These are phyloP conservation scores for Colletotrichum costaricense DNA, from an alignment of 2,329 filamentous ascomycete genomes.

Conservation along the genomic window DNA sequence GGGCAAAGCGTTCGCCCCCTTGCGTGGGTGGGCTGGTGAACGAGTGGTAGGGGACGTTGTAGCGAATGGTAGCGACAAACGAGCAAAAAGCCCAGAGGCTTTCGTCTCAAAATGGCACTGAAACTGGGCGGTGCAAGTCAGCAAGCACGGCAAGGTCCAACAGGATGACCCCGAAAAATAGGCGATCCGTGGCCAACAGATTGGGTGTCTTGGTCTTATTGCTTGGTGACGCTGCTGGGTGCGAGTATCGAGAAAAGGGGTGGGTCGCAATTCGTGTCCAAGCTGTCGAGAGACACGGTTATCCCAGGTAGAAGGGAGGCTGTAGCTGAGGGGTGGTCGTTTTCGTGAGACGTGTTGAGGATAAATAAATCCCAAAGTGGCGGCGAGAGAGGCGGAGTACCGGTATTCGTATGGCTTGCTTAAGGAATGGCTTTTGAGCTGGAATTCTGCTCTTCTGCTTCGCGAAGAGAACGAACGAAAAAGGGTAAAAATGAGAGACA, in stretches of 20 bases:
- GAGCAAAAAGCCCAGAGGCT: conserved; percentile 21
- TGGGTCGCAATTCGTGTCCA: conserved; percentile 14
- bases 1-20: conserved; percentile 24
- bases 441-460: not conserved
- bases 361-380: conserved; percentile 6
- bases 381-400: conserved; percentile 19
- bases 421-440: conserved; percentile 18
- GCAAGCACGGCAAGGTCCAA: conserved; percentile 15
- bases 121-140: conserved; percentile 37
- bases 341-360: conserved; percentile 20
- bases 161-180: conserved; percentile 22
- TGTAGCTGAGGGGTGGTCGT: not conserved
- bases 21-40: conserved; percentile 2
- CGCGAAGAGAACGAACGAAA: not conserved
- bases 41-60: conserved; percentile 11
- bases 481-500: conserved; percentile 15
- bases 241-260: conserved; percentile 10
- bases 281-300: conserved; percentile 27
- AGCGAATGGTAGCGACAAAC: conserved; percentile 21
- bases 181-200: conserved; percentile 24
- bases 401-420: not conserved
- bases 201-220: conserved; percentile 2
- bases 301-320: conserved; percentile 19
- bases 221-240: conserved; percentile 10
- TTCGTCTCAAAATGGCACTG: conserved; percentile 35